Base-by-base conservation (phyloP, 176 grass and related monocot genomes). In the Sorghum bicolor region DNA sequence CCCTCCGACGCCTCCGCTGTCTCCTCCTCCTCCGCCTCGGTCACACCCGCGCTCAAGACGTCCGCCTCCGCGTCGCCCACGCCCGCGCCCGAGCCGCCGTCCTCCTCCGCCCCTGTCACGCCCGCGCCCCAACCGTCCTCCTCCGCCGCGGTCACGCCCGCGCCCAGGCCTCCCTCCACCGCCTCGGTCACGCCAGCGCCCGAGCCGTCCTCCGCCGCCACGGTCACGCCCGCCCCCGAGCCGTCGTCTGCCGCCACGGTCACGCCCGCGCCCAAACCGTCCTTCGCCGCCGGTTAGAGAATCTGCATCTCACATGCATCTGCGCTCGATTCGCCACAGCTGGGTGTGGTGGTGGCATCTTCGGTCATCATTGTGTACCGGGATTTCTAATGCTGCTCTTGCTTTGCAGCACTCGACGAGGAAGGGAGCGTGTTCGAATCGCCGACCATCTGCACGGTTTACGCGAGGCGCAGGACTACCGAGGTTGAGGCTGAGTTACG, bases 211-310 rank as follows among this genome's bases (percentile, higher is more conserved):
- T 45, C 12, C 43, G 0, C 43, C 17, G 43, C 12, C 43, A 2
- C 48, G 48, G 43, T 1, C 12, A 45, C 84, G 24, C 76, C 84
- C 40, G 68, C 72, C 1, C 79, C 82, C 82, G 74, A 75, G 30
- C 15, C 62, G 26, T 20, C 47, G 65, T 10, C 79, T 13, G n/a
- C 33, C 25, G 39, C 77, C n/a, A 12, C 44, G 8, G 32, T 17
- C 70, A 86, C 85, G 13, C 77, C 84, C 25, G 70, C 73, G 2
- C 79, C 87, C 77, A 85, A 81, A 14, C n/a, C 40, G 28, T 22
- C 71, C 30, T 64, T 19, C 40, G 31, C 64, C 39, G 63, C 82
- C 13, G 76, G 81, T 80, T 37, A 84, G 81, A 15, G 44, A 57
- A 60, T 1, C 64, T 22, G 5, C 74, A 5, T 22, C 39, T 29